phyloP scores from a whole-genome alignment of 768 basidiomycete genomes.

The Lactifluus volemus region DNA sequence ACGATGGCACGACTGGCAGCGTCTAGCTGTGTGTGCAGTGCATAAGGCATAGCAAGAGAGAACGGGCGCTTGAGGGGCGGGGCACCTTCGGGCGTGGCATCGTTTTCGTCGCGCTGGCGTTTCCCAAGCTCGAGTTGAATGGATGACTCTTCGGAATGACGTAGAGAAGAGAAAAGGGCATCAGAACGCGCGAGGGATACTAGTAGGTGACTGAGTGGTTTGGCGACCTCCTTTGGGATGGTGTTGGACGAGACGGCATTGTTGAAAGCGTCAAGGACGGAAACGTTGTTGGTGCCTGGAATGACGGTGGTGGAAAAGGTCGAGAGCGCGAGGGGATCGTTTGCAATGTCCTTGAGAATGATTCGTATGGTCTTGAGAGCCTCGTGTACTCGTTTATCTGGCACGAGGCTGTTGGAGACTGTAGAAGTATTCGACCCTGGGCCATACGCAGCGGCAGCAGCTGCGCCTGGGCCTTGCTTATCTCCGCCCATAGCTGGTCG shows the following conservation, averaged over 20 bases:
- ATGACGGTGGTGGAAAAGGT: slow-evolving; percentile 45
- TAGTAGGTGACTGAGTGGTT: slow-evolving; percentile 51
- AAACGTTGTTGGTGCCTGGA: slow-evolving; percentile 38
- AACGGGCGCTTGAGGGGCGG: slow-evolving; percentile 20
- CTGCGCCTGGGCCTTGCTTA: slow-evolving; percentile 53
- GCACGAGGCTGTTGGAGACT: background rate
- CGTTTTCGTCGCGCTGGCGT: slow-evolving; percentile 52
- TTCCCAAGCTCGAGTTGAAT: slow-evolving; percentile 65
- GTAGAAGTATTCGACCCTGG: background rate
- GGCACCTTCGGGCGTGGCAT: slow-evolving; percentile 28
- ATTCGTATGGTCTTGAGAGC: slow-evolving; percentile 56
- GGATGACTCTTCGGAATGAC: slow-evolving; percentile 53
- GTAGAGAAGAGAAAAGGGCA: slow-evolving; percentile 52
- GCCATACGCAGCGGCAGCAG: slow-evolving; percentile 19
- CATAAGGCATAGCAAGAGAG: slow-evolving; percentile 25
- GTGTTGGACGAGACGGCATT: slow-evolving; percentile 38
- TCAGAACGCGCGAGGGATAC: slow-evolving; percentile 60
- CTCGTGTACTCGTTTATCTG: slow-evolving; percentile 41
- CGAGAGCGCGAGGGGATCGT: slow-evolving; percentile 46
- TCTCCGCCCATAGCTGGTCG: slow-evolving; percentile 74
- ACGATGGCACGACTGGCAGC: slow-evolving; percentile 54
- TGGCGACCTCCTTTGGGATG: slow-evolving; percentile 46
- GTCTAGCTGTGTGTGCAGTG: slow-evolving; percentile 45
- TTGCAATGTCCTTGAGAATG: slow-evolving; percentile 49
- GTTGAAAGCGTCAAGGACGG: slow-evolving; percentile 48